Evolutionary conservation across 345 rosid genomes (phyloP), one percentile per base, ranked within the genome.

Genomic region (Cochlearia excelsa): DNA sequence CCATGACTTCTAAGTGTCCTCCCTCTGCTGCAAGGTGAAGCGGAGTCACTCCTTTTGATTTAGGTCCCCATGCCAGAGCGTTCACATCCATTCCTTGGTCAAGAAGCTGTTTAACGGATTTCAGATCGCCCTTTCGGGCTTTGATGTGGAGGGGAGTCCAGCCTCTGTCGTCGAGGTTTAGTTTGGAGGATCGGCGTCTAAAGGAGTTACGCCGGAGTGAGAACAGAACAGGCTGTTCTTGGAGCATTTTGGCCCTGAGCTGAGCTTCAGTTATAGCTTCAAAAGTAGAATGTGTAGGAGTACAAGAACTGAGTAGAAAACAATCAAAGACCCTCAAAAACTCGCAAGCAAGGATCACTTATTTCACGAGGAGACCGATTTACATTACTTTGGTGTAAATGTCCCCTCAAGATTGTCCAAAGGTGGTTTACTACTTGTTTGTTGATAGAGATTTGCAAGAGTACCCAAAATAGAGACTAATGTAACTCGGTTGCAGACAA

Each of bases 21-120:
- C 95, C 95, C 80, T 89, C 85, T 3, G 99, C 94, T 63, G 97
- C 99, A 68, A 93, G 99, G 81, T 93, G 97, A 63, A 93, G 99
- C 9, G 99, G 85, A 9, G 81, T 85, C 49, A 84, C 79, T 47
- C 97, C 97, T 74, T 85, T 82, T 10, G 94, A 82, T 81, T 89
- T 93, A 30, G 92, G 91, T 35, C 97, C 99, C 91, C 81, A 84
- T 30, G 95, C 94, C 48, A 78, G 73, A 50, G 80, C 90, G 47
- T 89, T 93, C 30, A 83, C 99, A 53, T 89, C 97, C 66, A 82
- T 70, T 48, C 97, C 99, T 57, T 80, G 81, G 65, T 88, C 81
- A 9, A 93, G 91, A 16, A 89, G 80, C 51, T 80, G 82, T 71
- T 70, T 85, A 51, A 92, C 95, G 75, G 76, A 76, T 73, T 70